Evolutionary conservation across 768 basidiomycete genomes (phyloP), one percentile per base, ranked within the genome.

Genomic region (Hortiboletus flavorubellus): DNA sequence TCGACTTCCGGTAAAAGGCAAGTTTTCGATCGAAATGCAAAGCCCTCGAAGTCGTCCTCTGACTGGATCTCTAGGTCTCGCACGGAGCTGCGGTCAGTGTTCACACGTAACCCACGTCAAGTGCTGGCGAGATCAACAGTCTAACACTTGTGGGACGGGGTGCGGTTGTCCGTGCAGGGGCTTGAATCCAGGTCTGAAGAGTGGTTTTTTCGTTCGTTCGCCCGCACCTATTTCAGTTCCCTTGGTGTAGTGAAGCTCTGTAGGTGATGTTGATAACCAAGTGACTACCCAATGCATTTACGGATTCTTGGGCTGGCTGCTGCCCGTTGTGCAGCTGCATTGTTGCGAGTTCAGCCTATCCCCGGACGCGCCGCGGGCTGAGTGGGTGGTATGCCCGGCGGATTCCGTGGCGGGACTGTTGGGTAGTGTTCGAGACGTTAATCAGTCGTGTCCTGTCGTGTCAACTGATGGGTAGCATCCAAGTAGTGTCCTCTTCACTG

Each of bases 1-100:
- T 66, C 79, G 89, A 46, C 78, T 92, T 31, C 86, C 88, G 7
- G 83, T 87, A 54, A 87, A 83, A 78, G 88, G 91, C 83, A 58
- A 10, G 76, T 66, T 1, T 6, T 35, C 30, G 3, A 21, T 21
- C 21, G 21, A 21, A 21, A 18, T 4, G 2, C 3, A 3, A 49
- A 49, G 2, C 23, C 31, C n/a, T 35, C 49, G 40, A 21, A 12
- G 8, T 43, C 29, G 33, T 26, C 5, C 39, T 43, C 26, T 6
- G 18, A n/a, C 4, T 1, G 14, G 18, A 1, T 45, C 14, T 21
- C 8, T 47, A 88, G 87, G 86, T 26, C 76, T 89, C 12, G 83
- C 85, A 7, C 74, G 77, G 48, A 83, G 76, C 42, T 89, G 87
- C 62, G 63, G 82, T 40, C 74, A 73, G 29, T 89, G 87, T 61